Conservation (phyloP, 228 moss, liverwort and hornwort species). For the Sphagnum magellanicum region DNA sequence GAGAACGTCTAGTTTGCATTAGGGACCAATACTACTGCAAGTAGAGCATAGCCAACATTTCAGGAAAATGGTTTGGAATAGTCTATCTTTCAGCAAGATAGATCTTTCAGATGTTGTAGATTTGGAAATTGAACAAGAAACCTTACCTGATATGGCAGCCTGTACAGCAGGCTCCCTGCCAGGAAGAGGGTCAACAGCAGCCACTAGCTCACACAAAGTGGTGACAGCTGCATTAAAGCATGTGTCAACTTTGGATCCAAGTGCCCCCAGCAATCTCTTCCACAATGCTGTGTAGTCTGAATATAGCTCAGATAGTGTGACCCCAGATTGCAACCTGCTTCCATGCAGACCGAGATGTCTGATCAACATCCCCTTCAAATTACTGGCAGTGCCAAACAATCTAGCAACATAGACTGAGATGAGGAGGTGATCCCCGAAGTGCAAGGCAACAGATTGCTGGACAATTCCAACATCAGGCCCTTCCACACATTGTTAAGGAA, state of each 20-base stretch:
- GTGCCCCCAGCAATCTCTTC: conserved; percentile 26
- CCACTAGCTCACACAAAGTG: conserved; percentile 34
- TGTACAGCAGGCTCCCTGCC: conserved; percentile 44
- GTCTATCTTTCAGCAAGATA: background rate
- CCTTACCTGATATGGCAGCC: conserved; percentile 32
- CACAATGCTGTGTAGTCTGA: conserved; percentile 26
- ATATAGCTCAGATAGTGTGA: conserved; percentile 49
- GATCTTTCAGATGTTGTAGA: background rate
- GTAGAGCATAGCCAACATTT: background rate
- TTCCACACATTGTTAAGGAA: too few relatives aligned
- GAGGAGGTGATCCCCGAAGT: too few relatives aligned
- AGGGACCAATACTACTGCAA: background rate
- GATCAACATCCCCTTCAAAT: too few relatives aligned
- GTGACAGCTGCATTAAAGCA: conserved; percentile 46
- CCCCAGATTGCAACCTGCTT: conserved; percentile 33
- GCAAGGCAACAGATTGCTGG: too few relatives aligned
- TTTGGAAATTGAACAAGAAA: background rate
- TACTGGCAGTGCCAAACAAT: too few relatives aligned
- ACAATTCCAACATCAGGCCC: too few relatives aligned
- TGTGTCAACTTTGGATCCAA: conserved; percentile 34
- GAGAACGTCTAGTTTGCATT: too few relatives aligned
- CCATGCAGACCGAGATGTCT: background rate
- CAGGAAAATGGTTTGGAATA: background rate
- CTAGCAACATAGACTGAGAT: too few relatives aligned
- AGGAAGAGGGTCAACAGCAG: conserved; percentile 48